Base-by-base conservation (phyloP, 2,329 filamentous ascomycete genomes). In the Paraconiothyrium brasiliense region DNA sequence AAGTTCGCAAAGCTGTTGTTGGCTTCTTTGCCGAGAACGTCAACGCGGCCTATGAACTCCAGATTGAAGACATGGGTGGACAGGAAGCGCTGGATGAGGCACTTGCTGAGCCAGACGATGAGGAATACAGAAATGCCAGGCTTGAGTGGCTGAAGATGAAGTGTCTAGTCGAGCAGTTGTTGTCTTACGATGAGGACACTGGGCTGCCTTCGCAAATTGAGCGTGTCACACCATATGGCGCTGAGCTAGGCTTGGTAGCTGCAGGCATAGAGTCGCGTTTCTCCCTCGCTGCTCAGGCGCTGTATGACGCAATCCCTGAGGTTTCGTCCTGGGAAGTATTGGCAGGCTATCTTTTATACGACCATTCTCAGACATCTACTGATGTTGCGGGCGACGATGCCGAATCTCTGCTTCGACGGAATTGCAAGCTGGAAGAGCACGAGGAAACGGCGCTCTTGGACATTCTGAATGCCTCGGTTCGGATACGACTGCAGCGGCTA, bases 81-180 rank as follows among this genome's bases (percentile, higher is more conserved):
- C 86, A 89, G 57, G 92, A 95, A 67, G 85, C 83, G 0, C 82
- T 97, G 9, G 88, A 92, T 49, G 94, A 97, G 72, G 83, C 88
- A 9, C 85, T 97, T 59, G 87, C 89, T 9, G 87, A 87, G 1
- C 85, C 86, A 41, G 87, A 92, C n/a, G 89, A 93, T 13, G 84
- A 87, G 27, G 90, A 94, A 66, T 92, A 89, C 64, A 89, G 92
- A 57, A 88, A 88, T 2, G 92, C 94, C 2, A 89, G 91, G 63
- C 84, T 89, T 49, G 90, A 91, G 65, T 99, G 95, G 95, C 87
- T 98, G 70, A 93, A 92, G 74, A 88, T 96, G 74, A 99, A 98
- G 80, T 94, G 91, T 67, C 84, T 99, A 14, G 92, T 91, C 2
- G 93, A 97, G 77, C 90, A 92, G 11, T 84, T 99, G 30, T 86